Base-by-base conservation (phyloP, 192 early-diverging fungal genomes). In the Helicostylum pulchrum region DNA sequence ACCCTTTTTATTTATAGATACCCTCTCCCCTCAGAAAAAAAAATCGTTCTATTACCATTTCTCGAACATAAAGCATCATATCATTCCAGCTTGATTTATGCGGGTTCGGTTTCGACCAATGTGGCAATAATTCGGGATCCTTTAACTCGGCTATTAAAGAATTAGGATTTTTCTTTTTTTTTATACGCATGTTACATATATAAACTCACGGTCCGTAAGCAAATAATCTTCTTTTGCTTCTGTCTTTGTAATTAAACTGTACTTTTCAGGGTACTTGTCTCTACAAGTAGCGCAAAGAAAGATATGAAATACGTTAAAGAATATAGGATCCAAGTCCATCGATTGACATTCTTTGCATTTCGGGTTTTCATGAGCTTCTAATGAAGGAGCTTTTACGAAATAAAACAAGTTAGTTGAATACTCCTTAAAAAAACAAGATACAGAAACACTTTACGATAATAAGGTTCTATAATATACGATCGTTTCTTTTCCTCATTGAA, bases 51-150 rank as follows among this genome's bases (percentile, higher is more conserved):
- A 36, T 50, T 68, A 87, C 90, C 70, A 93, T 89, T 61, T 78
- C 77, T 14, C 95, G 82, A 17, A 96, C 78, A 62, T 93, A 99
- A 17, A 99, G 77, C 72, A 94, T 85, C 97, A 99, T 99, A 76
- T 94, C 94, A 78, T 92, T 93, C 87, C 94, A 99, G 2, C 93
- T 95, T 0, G 90, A 84, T 65, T 97, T 97, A 66, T 90, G 92
- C 26, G 97, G 97, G 67, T 99, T 99, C 30, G 94, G 88, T 64
- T 90, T 88, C 36, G 88, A 84, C 90, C 93, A 95, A 47, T 81
- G 79, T 0, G 93, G 92, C 23, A 99, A 81, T 44, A 86, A 66
- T 15, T 85, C 83, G 4, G 71, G 69, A 71, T 96, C 95, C 7
- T 86, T 78, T n/a, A 98, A 77, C 78, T 98, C 95, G 9, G 86